phyloP scores from a whole-genome alignment of 495 filamentous ascomycete species.

The Trichocladium antarcticum region DNA sequence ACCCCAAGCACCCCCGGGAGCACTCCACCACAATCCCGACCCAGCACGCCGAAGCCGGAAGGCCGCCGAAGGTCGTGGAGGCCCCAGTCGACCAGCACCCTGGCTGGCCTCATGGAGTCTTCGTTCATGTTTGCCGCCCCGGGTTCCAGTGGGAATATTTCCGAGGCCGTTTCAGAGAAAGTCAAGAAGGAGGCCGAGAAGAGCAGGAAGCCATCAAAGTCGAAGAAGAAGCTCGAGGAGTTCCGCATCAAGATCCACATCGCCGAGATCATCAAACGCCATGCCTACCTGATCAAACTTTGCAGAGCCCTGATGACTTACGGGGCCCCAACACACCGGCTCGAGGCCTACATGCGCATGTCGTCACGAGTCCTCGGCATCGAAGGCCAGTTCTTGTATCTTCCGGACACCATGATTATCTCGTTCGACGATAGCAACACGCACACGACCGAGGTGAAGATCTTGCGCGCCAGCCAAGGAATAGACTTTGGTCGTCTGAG shows the following conservation, averaged over 20 bases:
- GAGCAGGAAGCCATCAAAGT: slow-evolving; percentile 31
- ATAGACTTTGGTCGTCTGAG: slow-evolving; percentile 76
- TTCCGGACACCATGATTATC: slow-evolving; percentile 91
- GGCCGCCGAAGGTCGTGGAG: slow-evolving; percentile 36
- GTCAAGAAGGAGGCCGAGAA: slow-evolving; percentile 25
- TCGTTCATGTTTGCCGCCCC: slow-evolving; percentile 37
- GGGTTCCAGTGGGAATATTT: slow-evolving; percentile 19
- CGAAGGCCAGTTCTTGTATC: slow-evolving; percentile 82
- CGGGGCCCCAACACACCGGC: slow-evolving; percentile 64
- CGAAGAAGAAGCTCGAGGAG: slow-evolving; percentile 45
- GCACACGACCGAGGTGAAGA: slow-evolving; percentile 87
- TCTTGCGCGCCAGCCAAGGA: slow-evolving; percentile 64
- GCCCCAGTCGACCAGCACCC: slow-evolving; percentile 33
- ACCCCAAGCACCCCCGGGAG: slow-evolving; percentile 21
- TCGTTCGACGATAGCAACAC: slow-evolving; percentile 84
- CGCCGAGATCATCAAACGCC: slow-evolving; percentile 69
- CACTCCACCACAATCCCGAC: slow-evolving; percentile 35
- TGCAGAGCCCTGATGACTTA: slow-evolving; percentile 81
- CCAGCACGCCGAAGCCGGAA: slow-evolving; percentile 43
- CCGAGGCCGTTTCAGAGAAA: slow-evolving; percentile 27
- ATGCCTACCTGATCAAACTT: slow-evolving; percentile 73
- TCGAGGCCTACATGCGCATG: slow-evolving; percentile 83
- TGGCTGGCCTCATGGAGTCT: slow-evolving; percentile 47
- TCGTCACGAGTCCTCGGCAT: slow-evolving; percentile 80
- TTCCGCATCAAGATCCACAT: slow-evolving; percentile 82